A percentile compares a stretch with the other conserved stretches of the same genome.
Conservation (phyloP, 2,329 filamentous ascomycete species). For the Plenodomus lindquistii region DNA sequence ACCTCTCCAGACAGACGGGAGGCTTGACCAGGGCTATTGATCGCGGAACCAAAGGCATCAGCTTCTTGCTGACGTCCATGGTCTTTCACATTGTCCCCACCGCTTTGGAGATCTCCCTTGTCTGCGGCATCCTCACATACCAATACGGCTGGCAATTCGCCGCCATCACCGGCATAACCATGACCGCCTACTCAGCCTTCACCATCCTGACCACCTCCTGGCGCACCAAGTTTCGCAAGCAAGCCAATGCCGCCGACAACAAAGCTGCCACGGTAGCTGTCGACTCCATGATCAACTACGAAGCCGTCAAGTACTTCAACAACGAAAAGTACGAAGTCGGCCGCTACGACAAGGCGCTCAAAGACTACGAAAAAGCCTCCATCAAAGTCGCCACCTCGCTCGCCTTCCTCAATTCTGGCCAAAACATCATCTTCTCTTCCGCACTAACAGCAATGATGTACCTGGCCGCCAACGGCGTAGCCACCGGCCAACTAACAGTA, state of each 20-base stretch:
- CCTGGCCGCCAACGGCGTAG: constrained; percentile 87
- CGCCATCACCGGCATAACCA: constrained; percentile 84
- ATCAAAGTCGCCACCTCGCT: constrained; percentile 97
- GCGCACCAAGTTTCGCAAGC: constrained; percentile 93
- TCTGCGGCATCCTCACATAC: constrained; percentile 94
- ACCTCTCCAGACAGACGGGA: constrained; percentile 91
- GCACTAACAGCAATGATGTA: constrained; percentile 99
- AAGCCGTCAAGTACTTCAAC: constrained; percentile 99
- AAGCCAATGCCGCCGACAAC: constrained; percentile 96
- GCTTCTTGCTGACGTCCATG: constrained; percentile 96
- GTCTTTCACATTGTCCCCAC: constrained; percentile 97
- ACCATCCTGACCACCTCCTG: constrained; percentile 96
- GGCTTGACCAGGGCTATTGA: constrained; percentile 93
- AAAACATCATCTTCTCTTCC: constrained; percentile 95
- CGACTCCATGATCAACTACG: constrained; percentile 97
- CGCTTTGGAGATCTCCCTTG: constrained; percentile 88
- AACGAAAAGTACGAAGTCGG: constrained; percentile 94
- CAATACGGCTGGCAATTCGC: constrained; percentile 94
- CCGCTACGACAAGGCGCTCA: constrained; percentile 84
- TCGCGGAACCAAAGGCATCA: constrained; percentile 96
- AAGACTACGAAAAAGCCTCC: constrained; percentile 86
- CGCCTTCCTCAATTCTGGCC: constrained; percentile 88
- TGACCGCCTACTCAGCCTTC: constrained; percentile 94
- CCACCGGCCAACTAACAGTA: constrained; percentile 78
- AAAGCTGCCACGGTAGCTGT: constrained; percentile 93